Evolutionary conservation across 2,329 filamentous ascomycete genomes (phyloP).

Genomic region (Ramularia collo-cygni): DNA sequence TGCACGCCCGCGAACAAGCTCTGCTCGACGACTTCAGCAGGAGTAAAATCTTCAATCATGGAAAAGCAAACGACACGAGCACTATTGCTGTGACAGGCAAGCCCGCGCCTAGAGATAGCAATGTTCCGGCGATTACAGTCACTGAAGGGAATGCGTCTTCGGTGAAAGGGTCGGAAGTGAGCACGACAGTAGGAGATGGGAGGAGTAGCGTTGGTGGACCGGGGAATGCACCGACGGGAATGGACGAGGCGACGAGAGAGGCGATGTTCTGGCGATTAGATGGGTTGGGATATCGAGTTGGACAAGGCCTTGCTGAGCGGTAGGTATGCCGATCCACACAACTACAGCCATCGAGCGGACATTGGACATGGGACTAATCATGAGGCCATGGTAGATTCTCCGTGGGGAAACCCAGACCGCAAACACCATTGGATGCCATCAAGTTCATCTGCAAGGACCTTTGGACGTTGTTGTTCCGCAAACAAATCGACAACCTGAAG

Average conservation of each 20-base stretch:
- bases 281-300: slow-evolving; percentile 80
- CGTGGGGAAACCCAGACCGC: slow-evolving; percentile 76
- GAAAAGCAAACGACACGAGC: slow-evolving; percentile 6
- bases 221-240: slow-evolving; percentile 11
- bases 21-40: slow-evolving; percentile 28
- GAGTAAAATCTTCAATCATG: slow-evolving; percentile 22
- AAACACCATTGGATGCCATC: slow-evolving; percentile 88
- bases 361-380: neutral
- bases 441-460: slow-evolving; percentile 99
- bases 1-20: slow-evolving; percentile 48
- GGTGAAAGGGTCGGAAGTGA: slow-evolving; percentile 6
- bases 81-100: slow-evolving; percentile 16
- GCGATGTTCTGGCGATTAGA: slow-evolving; percentile 81
- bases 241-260: slow-evolving; percentile 74
- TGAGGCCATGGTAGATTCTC: slow-evolving; percentile 55
- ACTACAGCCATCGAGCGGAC: no score
- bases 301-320: slow-evolving; percentile 86
- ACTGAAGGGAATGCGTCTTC: slow-evolving; percentile 10
- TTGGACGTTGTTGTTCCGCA: slow-evolving; percentile 89
- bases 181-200: slow-evolving; percentile 4
- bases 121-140: slow-evolving; percentile 10
- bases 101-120: slow-evolving; percentile 12
- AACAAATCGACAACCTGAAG: slow-evolving; percentile 97
- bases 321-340: slow-evolving; percentile 45
- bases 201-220: slow-evolving; percentile 3